Percentiles rank a stretch among this genome's conserved stretches.
Evolutionary conservation across 129 eudicot genomes (phyloP).

Genomic region (Mikania micrantha): DNA sequence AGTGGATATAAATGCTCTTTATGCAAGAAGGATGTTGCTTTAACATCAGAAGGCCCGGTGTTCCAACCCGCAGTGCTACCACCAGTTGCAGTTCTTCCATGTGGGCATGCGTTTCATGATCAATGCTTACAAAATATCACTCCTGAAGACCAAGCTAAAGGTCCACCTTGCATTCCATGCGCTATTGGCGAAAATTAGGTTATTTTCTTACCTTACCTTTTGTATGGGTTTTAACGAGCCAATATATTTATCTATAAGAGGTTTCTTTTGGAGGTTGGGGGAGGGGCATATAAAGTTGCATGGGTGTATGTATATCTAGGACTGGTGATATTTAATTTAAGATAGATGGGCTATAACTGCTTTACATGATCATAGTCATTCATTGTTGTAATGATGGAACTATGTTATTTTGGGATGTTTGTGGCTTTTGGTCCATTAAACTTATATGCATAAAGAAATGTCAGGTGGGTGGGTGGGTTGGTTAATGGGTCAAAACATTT

Average conservation of each 20-base stretch:
- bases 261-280: not conserved
- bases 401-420: conserved; percentile 3
- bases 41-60: conserved; percentile 53
- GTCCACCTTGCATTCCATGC: conserved; percentile 90
- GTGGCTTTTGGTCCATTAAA: not conserved
- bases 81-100: conserved; percentile 65
- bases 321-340: not conserved
- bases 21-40: conserved; percentile 67
- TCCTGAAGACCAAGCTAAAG: conserved; percentile 49
- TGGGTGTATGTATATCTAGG: conserved; percentile 1
- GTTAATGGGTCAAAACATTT: too few species aligned
- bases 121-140: conserved; percentile 59
- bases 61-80: conserved; percentile 48
- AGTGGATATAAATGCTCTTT: conserved; percentile 46
- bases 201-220: conserved; percentile 1
- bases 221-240: not conserved
- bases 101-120: conserved; percentile 82
- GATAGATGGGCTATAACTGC: not conserved
- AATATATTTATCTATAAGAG: not conserved
- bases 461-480: too few species aligned
- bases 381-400: conserved; percentile 10
- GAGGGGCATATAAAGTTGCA: not conserved
- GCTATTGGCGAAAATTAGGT: conserved; percentile 50
- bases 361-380: conserved; percentile 19
- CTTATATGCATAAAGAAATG: too few species aligned